Base-by-base conservation (phyloP, 768 basidiomycete species). In the Xerocomellus intermedius region DNA sequence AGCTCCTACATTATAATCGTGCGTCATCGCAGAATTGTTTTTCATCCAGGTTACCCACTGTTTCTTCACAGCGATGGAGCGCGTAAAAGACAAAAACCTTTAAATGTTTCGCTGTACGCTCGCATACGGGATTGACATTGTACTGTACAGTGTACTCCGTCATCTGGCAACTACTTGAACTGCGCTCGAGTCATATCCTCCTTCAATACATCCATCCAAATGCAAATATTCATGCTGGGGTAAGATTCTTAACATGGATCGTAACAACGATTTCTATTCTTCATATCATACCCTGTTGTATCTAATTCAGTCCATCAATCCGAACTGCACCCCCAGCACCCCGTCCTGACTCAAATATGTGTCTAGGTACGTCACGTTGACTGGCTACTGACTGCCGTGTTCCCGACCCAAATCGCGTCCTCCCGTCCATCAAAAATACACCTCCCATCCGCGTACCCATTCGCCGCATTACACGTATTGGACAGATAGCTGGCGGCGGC, bases 1-100 rank as follows among this genome's bases (percentile, higher is more conserved):
- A 98, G 73, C 80, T 98, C 17, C 77, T 98, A 22, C 93, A 96
- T 65, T 98, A 96, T 71, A 96, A 95, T 72, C 94, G 94, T 97
- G 49, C 53, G 71, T 65, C 42, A 19, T 41, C 48, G 63, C 89
- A 77, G 17, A 54, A 41, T 50, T 41, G 13, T 26, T 51, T 41
- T 19, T 46, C 22, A 7, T 47, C 33, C 10, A 1, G 1, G 16
- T 44, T 4, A 33, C 50, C 28, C 9, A 58, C 24, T 33, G 1
- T 42, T 38, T 30, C 21, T 30, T 43, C 19, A 7, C 56, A 73
- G 70, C 70, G 3, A 71, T 73, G 70, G 70, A 71, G 42, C 70
- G 70, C 37, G 44, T 49, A 44, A 71, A 71, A 39, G 70, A 71
- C 53, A 73, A 59, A 52, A 65, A 28, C 14, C 65, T 51, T 49